Conservation (phyloP, 1,139 yeast genomes). For the Pichia cactophila region DNA sequence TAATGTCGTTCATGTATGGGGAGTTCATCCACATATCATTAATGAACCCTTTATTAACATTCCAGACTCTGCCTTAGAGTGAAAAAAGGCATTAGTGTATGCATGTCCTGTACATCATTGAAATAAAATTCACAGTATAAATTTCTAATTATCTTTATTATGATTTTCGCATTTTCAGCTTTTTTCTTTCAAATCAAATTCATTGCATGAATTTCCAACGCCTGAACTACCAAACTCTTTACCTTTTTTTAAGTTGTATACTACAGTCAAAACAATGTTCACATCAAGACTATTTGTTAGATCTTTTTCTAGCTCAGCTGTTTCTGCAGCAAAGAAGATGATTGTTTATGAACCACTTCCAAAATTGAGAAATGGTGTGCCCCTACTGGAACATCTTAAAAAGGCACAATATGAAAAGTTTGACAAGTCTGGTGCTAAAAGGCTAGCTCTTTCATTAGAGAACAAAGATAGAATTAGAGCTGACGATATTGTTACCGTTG, state of each 20-base stretch:
- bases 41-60: constrained; percentile 17
- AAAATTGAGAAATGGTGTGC: constrained; percentile 42
- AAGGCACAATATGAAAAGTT: constrained; percentile 45
- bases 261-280: background rate
- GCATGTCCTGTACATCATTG: too few relatives aligned
- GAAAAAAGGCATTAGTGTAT: background rate
- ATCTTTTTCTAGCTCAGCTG: constrained; percentile 4
- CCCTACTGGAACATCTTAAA: constrained; percentile 41
- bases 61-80: constrained; percentile 7
- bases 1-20: constrained; percentile 73
- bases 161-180: background rate
- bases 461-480: constrained; percentile 53
- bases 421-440: constrained; percentile 70
- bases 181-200: background rate
- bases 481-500: constrained; percentile 76
- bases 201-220: too few relatives aligned
- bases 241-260: too few relatives aligned
- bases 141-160: too few relatives aligned
- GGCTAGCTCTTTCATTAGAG: constrained; percentile 46
- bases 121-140: too few relatives aligned
- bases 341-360: constrained; percentile 50
- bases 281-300: constrained; percentile 1
- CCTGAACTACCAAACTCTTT: too few relatives aligned
- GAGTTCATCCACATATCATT: constrained; percentile 28
- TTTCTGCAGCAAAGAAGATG: constrained; percentile 16